Conservation (phyloP, 2,329 filamentous ascomycete species). For the Incumbomyces lentus region DNA sequence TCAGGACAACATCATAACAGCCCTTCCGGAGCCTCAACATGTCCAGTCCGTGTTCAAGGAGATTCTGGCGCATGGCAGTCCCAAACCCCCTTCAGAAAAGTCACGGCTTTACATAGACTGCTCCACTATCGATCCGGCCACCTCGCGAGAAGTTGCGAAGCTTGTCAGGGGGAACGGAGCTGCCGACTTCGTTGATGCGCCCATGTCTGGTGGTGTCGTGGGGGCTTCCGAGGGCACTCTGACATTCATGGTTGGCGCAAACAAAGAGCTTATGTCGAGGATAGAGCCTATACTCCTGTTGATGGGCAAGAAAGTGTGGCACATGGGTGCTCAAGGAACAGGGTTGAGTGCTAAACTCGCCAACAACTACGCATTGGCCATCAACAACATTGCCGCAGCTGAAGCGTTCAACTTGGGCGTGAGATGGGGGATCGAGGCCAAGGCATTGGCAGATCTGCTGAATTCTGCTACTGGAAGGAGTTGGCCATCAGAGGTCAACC, state of each 20-base stretch:
- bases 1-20: constrained; percentile 78
- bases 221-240: constrained; percentile 78
- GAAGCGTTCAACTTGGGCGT: constrained; percentile 59
- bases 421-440: constrained; percentile 52
- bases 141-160: constrained; percentile 67
- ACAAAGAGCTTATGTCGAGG: constrained; percentile 48
- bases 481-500: constrained; percentile 95
- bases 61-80: constrained; percentile 55
- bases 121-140: constrained; percentile 87
- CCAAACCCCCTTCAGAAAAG: constrained; percentile 38
- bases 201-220: constrained; percentile 93
- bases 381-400: constrained; percentile 72
- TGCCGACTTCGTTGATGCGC: constrained; percentile 77
- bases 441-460: constrained; percentile 70
- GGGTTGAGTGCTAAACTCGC: constrained; percentile 87
- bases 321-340: constrained; percentile 73
- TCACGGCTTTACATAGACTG: constrained; percentile 84
- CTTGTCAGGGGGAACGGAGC: constrained; percentile 45
- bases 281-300: constrained; percentile 59
- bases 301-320: constrained; percentile 81
- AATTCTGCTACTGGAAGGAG: constrained; percentile 89
- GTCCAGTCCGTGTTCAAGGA: constrained; percentile 72
- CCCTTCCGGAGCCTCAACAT: constrained; percentile 78
- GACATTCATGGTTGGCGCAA: constrained; percentile 88
- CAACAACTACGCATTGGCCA: constrained; percentile 91